phyloP scores from a whole-genome alignment of 768 basidiomycete genomes.

The Exidia glandulosa region DNA sequence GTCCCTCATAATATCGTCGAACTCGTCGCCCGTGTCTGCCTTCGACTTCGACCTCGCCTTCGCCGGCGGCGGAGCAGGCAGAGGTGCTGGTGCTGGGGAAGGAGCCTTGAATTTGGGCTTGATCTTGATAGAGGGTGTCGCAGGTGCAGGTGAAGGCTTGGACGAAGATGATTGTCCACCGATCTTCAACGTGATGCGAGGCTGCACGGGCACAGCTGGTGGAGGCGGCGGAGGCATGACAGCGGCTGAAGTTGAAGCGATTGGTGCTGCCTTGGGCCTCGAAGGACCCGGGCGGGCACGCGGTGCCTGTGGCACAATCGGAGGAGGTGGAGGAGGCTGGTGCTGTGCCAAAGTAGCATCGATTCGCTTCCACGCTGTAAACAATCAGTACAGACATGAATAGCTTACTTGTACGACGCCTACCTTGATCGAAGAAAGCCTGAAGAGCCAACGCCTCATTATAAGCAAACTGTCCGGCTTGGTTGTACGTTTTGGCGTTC shows the following conservation, averaged over 20 bases:
- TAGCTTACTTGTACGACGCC: constrained; percentile 19
- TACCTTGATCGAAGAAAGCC: constrained; percentile 76
- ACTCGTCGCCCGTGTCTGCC: constrained; percentile 53
- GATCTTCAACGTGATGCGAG: background rate
- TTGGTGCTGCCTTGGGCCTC: constrained; percentile 3
- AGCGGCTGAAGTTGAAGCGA: constrained; percentile 13
- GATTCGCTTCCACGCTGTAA: constrained; percentile 75
- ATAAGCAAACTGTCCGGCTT: constrained; percentile 52
- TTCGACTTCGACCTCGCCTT: constrained; percentile 33
- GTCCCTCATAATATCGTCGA: constrained; percentile 73
- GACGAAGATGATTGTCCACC: constrained; percentile 1
- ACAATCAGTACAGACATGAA: constrained; percentile 1
- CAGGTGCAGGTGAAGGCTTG: constrained; percentile 8
- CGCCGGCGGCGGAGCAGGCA: constrained; percentile 22
- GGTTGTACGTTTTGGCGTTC: constrained; percentile 82
- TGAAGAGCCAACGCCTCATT: constrained; percentile 69
- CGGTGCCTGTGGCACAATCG: background rate
- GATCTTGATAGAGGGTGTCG: constrained; percentile 55
- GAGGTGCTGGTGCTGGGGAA: constrained; percentile 13
- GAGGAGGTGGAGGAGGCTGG: background rate
- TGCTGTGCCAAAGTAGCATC: constrained; percentile 55
- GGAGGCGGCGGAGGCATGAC: constrained; percentile 12
- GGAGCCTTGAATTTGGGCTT: constrained; percentile 34
- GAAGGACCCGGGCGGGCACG: background rate
- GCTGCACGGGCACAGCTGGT: constrained; percentile 12